Evolutionary conservation across 495 filamentous ascomycete species (phyloP), one percentile per base, ranked within the genome.

Genomic region (Hyphodiscus hymeniophilus): DNA sequence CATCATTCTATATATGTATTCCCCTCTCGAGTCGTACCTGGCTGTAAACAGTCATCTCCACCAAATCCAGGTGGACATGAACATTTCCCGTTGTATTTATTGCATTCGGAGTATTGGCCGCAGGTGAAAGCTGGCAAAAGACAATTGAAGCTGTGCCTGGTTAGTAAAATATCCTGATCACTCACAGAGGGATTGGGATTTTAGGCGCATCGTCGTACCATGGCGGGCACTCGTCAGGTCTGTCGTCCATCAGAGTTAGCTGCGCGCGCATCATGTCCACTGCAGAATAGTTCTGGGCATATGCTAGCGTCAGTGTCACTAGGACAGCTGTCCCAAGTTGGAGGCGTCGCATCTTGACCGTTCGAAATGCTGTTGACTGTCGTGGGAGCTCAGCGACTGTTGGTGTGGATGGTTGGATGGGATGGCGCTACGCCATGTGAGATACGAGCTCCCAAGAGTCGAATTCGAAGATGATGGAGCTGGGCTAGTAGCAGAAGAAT

Each of bases 71-170:
- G 74, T 1, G 90, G 89, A 66, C 92, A 98, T 18, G 81, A 68
- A 70, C 92, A 98, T 72, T 89, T 88, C 18, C 92, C 92, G 56
- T 82, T 90, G 62, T 80, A 88, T 53, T 79, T 76, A 65, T 85
- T 91, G 65, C 92, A 98, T 5, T 77, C 65, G 8, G 87, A 81
- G 63, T 81, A 97, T 66, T 98, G 94, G 48, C 81, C 79, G 60
- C 92, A 98, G 47, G 79, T 79, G 63, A 95, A 94, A 48, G 82
- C 83, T 20, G 92, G 89, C 16, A 97, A 78, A 45, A 95, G 85
- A 67, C 92, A 98, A 82, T 98, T 96, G 75, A 98, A 98, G 68
- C 92, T 82, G 50, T n/a, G 33, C 38, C 57, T 47, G 67, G 33
- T 53, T 21, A 56, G 47, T 40, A 38, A 10, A n/a, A 16, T 30